phyloP scores from a whole-genome alignment of 495 filamentous ascomycete species.

The Apiosordaria backusii region DNA sequence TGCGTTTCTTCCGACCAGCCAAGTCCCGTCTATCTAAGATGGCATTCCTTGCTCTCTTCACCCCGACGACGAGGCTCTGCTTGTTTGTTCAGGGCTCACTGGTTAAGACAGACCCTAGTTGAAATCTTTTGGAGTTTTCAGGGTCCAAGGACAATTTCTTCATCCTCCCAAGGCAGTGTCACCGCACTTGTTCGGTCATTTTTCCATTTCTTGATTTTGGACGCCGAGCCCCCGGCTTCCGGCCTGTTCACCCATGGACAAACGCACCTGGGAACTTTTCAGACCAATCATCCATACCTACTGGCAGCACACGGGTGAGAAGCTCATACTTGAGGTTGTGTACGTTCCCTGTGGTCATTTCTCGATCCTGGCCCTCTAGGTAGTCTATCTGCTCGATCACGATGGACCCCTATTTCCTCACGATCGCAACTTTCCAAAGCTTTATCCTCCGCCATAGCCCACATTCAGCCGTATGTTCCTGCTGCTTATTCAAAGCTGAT shows the following conservation, averaged over 20 bases:
- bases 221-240: background rate
- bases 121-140: background rate
- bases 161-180: background rate
- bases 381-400: background rate
- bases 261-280: background rate
- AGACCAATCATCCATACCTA: background rate
- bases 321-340: background rate
- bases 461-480: background rate
- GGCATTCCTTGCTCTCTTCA: background rate
- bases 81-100: background rate
- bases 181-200: constrained; percentile 8
- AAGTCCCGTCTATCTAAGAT: background rate
- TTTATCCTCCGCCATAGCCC: background rate
- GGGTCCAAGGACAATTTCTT: constrained; percentile 2
- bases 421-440: background rate
- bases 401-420: background rate
- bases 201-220: constrained; percentile 2
- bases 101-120: background rate
- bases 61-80: background rate
- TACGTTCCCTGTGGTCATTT: background rate
- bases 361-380: background rate
- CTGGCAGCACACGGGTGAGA: background rate
- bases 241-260: background rate
- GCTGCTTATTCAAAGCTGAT: background rate
- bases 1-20: background rate